Evolutionary conservation across 306 rosid species (phyloP), one percentile per base, ranked within the genome.

Genomic region (Cercis canadensis): DNA sequence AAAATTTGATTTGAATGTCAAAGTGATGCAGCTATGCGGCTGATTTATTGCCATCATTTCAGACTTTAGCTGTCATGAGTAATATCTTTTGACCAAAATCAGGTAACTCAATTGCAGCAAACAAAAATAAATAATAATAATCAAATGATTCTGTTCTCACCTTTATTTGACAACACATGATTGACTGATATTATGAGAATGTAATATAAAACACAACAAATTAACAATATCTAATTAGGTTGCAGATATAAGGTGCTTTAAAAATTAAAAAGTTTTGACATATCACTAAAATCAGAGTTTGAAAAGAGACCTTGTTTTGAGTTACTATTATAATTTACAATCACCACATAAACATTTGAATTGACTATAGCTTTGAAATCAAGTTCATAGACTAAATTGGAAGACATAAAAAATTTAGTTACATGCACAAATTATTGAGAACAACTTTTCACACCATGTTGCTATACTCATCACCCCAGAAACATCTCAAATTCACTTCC

Each of bases 1-100:
- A 43, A 39, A 31, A 43, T 18, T 16, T 44, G 33, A 73, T 54
- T 33, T 68, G 9, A 55, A 54, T 17, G 49, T 36, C 57, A 62
- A 45, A 55, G 8, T 32, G 18, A 10, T 8, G 44, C 14, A 50
- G 50, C 16, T 55, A 24, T 24, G 29, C 29, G 3, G 29, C 29
- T 3, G 3, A 24, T 64, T 45, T 16, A 16, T 14, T 37, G 39
- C 36, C 14, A 24, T 21, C 11, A 19, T 18, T 11, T 37, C 19
- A 1, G 24, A 7, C 61, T 46, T 68, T 60, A 45, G 12, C 8
- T 60, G 14, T 19, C 43, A 6, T 8, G 18, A 43, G 17, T 7
- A 13, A 24, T 18, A 29, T 50, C 40, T 12, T 56, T 57, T 62
- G 17, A 56, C 14, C 17, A 49, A 52, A 52, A 66, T 78, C 32